Conservation (phyloP, 106 monocot genomes). For the Dendrobium chrysotoxum region DNA sequence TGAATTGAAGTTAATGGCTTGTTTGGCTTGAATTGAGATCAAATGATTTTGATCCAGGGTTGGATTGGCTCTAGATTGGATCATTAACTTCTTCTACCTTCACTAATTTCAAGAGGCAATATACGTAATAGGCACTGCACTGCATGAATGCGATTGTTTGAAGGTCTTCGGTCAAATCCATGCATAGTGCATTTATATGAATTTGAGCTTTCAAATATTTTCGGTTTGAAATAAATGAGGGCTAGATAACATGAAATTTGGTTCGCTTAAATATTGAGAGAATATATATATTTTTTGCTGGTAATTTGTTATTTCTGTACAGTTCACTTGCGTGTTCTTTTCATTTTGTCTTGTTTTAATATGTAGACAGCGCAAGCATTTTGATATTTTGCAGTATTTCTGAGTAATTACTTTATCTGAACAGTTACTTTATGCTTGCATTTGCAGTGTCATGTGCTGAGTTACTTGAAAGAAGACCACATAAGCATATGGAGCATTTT, state of each 20-base stretch:
- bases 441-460: constrained; percentile 68
- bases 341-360: not conserved
- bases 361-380: not conserved
- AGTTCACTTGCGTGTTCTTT: not conserved
- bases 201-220: not conserved
- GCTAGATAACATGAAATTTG: not conserved
- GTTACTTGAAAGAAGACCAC: constrained; percentile 25
- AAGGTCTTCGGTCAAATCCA: not conserved
- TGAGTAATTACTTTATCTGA: not conserved
- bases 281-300: not conserved
- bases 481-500: constrained; percentile 17
- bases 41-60: too few relatives aligned
- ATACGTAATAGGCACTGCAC: too few relatives aligned
- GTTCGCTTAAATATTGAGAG: not conserved
- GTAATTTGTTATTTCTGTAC: not conserved
- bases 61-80: too few relatives aligned
- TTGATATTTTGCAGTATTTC: not conserved
- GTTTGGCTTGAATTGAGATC: too few relatives aligned
- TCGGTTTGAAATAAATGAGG: not conserved
- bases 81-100: too few relatives aligned
- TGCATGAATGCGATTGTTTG: not conserved
- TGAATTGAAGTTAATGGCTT: too few relatives aligned
- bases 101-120: too few relatives aligned
- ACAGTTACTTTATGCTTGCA: not conserved
- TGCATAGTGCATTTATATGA: not conserved